These are phyloP conservation scores for Echium plantagineum DNA, from an alignment of 257 asterid species.

Conservation along the genomic window DNA sequence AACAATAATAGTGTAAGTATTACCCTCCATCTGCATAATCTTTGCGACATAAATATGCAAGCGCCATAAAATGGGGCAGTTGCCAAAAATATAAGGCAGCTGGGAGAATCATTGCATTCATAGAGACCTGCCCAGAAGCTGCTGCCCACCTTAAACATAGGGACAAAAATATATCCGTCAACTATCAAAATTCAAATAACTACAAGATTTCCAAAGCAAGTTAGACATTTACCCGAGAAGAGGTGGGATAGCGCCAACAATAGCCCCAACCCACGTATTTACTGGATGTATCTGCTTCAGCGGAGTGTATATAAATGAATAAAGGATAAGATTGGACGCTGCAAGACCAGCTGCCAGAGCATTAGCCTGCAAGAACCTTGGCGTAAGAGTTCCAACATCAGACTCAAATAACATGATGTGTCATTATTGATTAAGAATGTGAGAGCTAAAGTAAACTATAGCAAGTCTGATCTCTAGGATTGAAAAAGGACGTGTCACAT, in stretches of 20 bases:
- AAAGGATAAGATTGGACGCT: conserved; percentile 82
- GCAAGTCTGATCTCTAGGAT: neutral
- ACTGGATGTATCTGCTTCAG: conserved; percentile 88
- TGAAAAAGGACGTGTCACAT: neutral
- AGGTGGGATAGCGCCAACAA: conserved; percentile 99
- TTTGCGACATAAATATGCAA: conserved; percentile 86
- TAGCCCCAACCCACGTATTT: conserved; percentile 96
- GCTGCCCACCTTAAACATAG: conserved; percentile 71
- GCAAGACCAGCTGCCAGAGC: conserved; percentile 95
- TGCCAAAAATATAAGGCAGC: conserved; percentile 97
- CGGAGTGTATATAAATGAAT: conserved; percentile 90
- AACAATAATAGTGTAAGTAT: conserved; percentile 3
- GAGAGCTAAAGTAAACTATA: neutral
- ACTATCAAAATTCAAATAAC: too few relatives aligned
- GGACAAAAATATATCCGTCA: neutral
- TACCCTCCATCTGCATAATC: conserved; percentile 99
- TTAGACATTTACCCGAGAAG: conserved; percentile 64
- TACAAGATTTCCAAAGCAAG: too few relatives aligned
- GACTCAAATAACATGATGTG: conserved; percentile 4
- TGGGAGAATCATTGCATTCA: conserved; percentile 70
- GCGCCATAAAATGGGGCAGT: conserved; percentile 97
- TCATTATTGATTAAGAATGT: too few relatives aligned
- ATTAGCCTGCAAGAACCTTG: conserved; percentile 90
- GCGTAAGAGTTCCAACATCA: conserved; percentile 31
- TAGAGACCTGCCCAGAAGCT: conserved; percentile 74